These are phyloP conservation scores for Closterium sp. DNA, from an alignment of 139 green algal genomes.

Conservation along the genomic window DNA sequence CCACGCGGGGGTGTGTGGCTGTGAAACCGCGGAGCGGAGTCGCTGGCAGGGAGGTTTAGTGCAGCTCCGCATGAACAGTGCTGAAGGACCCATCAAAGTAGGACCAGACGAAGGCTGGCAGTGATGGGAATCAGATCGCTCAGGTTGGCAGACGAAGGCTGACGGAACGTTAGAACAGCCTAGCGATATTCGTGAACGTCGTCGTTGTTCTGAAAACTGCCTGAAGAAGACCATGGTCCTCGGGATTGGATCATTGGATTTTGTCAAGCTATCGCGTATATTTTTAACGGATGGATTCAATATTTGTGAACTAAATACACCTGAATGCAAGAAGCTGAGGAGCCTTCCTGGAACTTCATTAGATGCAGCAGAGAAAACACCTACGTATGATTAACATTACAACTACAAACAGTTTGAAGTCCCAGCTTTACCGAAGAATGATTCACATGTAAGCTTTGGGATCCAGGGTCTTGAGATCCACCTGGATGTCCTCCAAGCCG, in stretches of 20 bases:
- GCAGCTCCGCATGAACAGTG: not conserved
- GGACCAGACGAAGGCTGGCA: not conserved
- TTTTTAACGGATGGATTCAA: no score
- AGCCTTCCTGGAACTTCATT: no score
- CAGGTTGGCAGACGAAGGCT: not conserved
- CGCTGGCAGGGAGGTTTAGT: not conserved
- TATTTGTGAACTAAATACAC: no score
- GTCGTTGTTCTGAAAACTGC: not conserved
- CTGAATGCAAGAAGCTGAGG: no score
- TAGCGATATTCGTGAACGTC: not conserved
- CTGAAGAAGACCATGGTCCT: not conserved
- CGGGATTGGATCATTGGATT: not conserved
- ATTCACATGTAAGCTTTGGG: not conserved
- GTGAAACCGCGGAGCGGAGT: not conserved
- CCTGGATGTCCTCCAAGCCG: not conserved
- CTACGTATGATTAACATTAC: no score
- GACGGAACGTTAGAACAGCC: not conserved
- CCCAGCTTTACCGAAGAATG: no score
- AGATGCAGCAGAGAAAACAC: no score
- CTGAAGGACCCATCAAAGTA: not conserved
- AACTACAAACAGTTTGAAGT: no score
- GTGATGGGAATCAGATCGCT: not conserved
- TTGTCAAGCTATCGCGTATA: no score
- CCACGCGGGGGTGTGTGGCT: not conserved
- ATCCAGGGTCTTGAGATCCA: conserved; percentile 9